Conservation (phyloP, 78 protist genomes). For the slime mould (Dictyostelium discoideum) region DNA sequence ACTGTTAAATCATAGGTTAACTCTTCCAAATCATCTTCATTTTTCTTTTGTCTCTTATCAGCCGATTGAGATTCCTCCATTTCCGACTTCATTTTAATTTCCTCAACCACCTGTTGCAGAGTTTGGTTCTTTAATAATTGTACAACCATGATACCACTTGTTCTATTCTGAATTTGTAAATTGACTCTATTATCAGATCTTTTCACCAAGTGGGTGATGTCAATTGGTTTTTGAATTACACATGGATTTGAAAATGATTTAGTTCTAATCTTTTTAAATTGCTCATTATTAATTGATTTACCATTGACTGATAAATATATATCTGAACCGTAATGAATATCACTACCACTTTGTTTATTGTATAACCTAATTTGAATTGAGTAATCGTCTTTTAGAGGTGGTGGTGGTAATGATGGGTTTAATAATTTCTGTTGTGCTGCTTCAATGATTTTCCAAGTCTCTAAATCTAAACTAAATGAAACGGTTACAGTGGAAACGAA, state of each 20-base stretch:
- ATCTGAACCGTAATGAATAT: background rate
- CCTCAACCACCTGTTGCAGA: background rate
- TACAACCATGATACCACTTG: background rate
- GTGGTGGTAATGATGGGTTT: background rate
- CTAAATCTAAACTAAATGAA: background rate
- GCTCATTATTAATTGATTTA: background rate
- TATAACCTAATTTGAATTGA: background rate
- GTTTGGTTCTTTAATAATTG: slow-evolving; percentile 1
- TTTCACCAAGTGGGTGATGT: slow-evolving; percentile 15
- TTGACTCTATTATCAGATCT: background rate
- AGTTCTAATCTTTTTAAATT: slow-evolving; percentile 16
- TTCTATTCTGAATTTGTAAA: background rate
- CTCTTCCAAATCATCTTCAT: slow-evolving; percentile 42
- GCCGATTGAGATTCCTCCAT: background rate
- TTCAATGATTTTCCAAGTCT: background rate
- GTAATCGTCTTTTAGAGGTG: background rate
- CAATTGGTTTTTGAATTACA: slow-evolving; percentile 27
- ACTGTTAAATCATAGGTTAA: slow-evolving; percentile 6
- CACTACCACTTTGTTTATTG: background rate
- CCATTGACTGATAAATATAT: background rate
- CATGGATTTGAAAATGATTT: slow-evolving; percentile 17
- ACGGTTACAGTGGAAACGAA: background rate
- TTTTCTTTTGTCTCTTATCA: background rate
- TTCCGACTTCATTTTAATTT: background rate
- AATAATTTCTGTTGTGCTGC: background rate